phyloP scores from a whole-genome alignment of 768 basidiomycete genomes.

The Naganishia vishniacii region DNA sequence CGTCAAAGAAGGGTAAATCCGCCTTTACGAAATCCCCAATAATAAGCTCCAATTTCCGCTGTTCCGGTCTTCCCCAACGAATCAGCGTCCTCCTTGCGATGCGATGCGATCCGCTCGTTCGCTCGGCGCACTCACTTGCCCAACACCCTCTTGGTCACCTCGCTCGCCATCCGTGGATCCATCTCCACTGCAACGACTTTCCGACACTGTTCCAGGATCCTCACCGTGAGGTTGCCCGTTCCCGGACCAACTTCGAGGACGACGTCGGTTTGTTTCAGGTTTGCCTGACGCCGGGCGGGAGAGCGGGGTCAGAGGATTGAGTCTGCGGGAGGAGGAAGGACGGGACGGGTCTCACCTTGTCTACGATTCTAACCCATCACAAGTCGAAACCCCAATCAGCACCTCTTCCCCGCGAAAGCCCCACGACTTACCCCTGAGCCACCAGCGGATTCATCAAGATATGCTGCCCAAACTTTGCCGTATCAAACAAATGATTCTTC shows the following conservation, averaged over 20 bases:
- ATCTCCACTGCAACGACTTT: constrained; percentile 84
- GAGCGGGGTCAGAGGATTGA: background rate
- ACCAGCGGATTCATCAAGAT: constrained; percentile 90
- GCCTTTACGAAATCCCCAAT: constrained; percentile 98
- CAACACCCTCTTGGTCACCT: constrained; percentile 92
- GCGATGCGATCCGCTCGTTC: no score
- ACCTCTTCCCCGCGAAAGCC: constrained; percentile 18
- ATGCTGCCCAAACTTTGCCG: constrained; percentile 92
- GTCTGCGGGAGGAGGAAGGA: background rate
- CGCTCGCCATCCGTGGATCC: constrained; percentile 97
- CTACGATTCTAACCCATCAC: constrained; percentile 55
- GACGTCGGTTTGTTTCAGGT: constrained; percentile 85
- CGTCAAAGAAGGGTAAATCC: constrained; percentile 96
- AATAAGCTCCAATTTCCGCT: constrained; percentile 87
- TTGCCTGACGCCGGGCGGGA: constrained; percentile 59
- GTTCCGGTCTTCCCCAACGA: constrained; percentile 67
- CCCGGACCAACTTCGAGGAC: constrained; percentile 97
- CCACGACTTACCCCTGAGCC: constrained; percentile 67
- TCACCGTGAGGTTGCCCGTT: constrained; percentile 90
- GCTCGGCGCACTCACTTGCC: constrained; percentile 90
- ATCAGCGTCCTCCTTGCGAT: background rate
- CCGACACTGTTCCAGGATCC: constrained; percentile 87
- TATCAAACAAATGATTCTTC: constrained; percentile 59
- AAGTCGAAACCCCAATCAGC: background rate
- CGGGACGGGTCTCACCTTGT: constrained; percentile 52